Evolutionary conservation across 352 stramenopile species (phyloP), one percentile per base, ranked within the genome.

Genomic region (Blastocystis sp.): DNA sequence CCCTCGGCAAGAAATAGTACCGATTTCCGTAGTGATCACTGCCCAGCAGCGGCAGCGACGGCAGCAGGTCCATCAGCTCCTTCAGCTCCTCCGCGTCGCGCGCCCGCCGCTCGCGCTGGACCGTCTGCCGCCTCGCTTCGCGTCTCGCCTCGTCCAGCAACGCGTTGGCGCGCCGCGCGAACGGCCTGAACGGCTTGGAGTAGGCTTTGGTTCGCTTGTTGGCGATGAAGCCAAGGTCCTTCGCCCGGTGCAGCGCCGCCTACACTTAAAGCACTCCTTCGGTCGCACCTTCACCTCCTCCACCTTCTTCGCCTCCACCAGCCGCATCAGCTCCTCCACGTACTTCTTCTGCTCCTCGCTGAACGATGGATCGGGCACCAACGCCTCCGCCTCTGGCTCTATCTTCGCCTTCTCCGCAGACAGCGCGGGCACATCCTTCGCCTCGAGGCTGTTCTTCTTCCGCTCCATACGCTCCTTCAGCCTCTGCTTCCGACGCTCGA

Each of bases 1-100:
- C 69, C 28, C 28, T 28, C 2, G 69, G 69, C n/a, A 79, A 79
- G 21, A 79, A 45, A 45, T 34, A 79, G 40, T 38, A 79, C 7
- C 21, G 19, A 19, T 60, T 38, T 9, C 69, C 69, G 4, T 61
- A 79, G 1, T 43, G 69, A 61, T 79, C 69, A 14, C n/a, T 34
- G 45, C 69, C 69, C 28, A 79, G 7, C 1, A 43, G 28, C n/a
- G 6, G 21, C 0, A 79, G 21, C 17, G n/a, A 79, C 10, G 43
- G 43, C 24, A 24, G 24, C 28, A 10, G 19, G 57, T 79, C 40
- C 28, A 24, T 52, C 45, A 24, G 28, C 40, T 76, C 28, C 66
- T 60, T 76, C 24, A 42, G 24, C 1, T 34, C 11, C 66, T 48
- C 45, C 57, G 59, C 57, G 3, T 11, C 28, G 6, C 10, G 6